These are phyloP conservation scores for Botryosphaeria dothidea DNA, from an alignment of 2,329 filamentous ascomycete species.

Conservation along the genomic window DNA sequence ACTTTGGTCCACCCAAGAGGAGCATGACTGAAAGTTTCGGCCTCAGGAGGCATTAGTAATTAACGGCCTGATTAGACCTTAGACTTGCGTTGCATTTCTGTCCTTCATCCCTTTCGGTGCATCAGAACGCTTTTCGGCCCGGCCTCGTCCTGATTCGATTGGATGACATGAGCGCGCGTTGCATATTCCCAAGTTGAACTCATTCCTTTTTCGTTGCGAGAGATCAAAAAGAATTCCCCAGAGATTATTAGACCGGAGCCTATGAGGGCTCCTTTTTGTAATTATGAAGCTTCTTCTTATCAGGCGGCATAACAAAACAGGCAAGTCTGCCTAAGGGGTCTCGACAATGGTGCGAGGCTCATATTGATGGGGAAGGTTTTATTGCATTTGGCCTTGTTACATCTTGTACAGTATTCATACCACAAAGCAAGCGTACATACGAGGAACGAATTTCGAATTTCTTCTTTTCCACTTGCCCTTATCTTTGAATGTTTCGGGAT, in stretches of 20 bases:
- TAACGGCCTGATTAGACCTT: slow-evolving; percentile 3
- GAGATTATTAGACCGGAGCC: neutral
- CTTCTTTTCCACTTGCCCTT: neutral
- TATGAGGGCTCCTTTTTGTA: neutral
- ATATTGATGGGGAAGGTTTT: neutral
- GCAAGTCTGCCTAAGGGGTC: neutral
- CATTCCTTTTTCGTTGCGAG: neutral
- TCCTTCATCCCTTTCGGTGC: neutral
- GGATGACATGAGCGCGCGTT: neutral
- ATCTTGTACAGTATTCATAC: slow-evolving; percentile 10
- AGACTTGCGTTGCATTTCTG: slow-evolving; percentile 8
- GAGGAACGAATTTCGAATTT: neutral
- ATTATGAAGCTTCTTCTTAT: neutral
- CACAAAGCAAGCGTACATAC: slow-evolving; percentile 5
- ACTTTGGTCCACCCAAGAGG: neutral
- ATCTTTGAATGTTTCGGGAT: neutral
- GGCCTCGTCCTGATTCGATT: slow-evolving; percentile 6
- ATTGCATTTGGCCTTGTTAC: neutral
- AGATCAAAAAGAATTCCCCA: neutral
- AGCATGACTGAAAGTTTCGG: neutral
- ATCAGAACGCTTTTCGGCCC: neutral
- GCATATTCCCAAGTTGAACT: neutral
- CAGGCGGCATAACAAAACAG: neutral
- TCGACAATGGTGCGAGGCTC: neutral
- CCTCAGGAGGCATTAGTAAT: neutral